These are phyloP conservation scores for Sugiyamaella xylanicola DNA, from an alignment of 1,139 yeast genomes.

Conservation along the genomic window DNA sequence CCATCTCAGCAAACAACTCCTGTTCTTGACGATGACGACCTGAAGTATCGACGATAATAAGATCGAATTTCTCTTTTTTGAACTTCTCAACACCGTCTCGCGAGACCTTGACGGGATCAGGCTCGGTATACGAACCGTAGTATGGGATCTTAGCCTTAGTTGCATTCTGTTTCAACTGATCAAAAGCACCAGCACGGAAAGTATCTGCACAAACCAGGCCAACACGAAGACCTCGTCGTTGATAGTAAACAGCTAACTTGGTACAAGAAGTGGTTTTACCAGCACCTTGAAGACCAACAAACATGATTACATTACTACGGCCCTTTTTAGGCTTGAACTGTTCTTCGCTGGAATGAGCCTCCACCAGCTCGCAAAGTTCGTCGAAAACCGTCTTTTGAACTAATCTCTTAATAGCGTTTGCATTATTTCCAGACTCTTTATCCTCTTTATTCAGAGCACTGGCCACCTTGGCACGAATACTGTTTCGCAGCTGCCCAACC, in stretches of 20 bases:
- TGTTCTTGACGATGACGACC: slow-evolving; percentile 97
- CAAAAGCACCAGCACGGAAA: slow-evolving; percentile 99
- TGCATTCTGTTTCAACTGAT: slow-evolving; percentile 96
- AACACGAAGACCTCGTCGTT: slow-evolving; percentile 89
- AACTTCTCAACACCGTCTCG: slow-evolving; percentile 89
- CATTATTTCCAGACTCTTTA: slow-evolving; percentile 42
- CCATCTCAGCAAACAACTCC: slow-evolving; percentile 90
- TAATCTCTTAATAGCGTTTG: slow-evolving; percentile 52
- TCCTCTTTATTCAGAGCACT: slow-evolving; percentile 53
- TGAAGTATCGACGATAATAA: slow-evolving; percentile 94
- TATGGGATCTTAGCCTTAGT: slow-evolving; percentile 92
- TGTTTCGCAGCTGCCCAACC: slow-evolving; percentile 75
- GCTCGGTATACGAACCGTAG: slow-evolving; percentile 92
- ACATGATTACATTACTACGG: slow-evolving; percentile 77
- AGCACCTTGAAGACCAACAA: slow-evolving; percentile 98
- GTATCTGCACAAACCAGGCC: slow-evolving; percentile 99
- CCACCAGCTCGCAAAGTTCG: slow-evolving; percentile 84
- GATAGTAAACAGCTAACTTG: slow-evolving; percentile 90
- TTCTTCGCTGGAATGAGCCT: slow-evolving; percentile 48
- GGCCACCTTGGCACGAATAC: slow-evolving; percentile 61
- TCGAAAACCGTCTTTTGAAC: slow-evolving; percentile 93
- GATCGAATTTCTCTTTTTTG: slow-evolving; percentile 87
- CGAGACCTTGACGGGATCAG: slow-evolving; percentile 93
- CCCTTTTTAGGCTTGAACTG: slow-evolving; percentile 89
- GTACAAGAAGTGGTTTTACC: slow-evolving; percentile 99